These are phyloP conservation scores for Gnomoniopsis smithogilvyi DNA, from an alignment of 2,329 filamentous ascomycete species.

Conservation along the genomic window DNA sequence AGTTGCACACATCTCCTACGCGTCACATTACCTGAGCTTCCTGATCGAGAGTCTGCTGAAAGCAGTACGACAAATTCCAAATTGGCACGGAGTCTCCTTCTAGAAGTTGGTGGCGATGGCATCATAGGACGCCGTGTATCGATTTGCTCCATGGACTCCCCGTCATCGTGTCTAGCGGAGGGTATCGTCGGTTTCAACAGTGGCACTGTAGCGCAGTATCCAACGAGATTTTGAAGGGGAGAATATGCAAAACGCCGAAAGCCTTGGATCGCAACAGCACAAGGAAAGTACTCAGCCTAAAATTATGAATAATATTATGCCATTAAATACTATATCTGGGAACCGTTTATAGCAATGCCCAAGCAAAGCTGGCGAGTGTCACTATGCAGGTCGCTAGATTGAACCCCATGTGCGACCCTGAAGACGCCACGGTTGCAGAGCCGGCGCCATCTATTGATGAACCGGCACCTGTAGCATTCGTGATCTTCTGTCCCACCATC, in stretches of 20 bases:
- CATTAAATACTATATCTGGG: not conserved
- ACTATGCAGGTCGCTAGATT: not conserved
- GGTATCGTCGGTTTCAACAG: constrained; percentile 18
- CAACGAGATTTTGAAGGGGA: no score
- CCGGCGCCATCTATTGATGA: not conserved
- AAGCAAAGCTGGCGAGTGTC: not conserved
- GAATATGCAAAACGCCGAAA: no score
- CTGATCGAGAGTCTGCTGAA: not conserved
- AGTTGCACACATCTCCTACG: constrained; percentile 3
- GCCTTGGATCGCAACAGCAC: not conserved
- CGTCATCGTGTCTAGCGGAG: constrained; percentile 4
- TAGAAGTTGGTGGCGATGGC: constrained; percentile 11
- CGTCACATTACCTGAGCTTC: not conserved
- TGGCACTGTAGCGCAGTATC: not conserved
- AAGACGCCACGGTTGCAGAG: not conserved
- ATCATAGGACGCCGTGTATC: constrained; percentile 17
- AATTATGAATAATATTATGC: not conserved
- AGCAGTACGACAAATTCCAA: not conserved
- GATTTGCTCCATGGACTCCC: not conserved
- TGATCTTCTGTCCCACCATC: not conserved
- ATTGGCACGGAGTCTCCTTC: constrained; percentile 6
- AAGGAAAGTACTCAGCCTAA: not conserved
- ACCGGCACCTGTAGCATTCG: not conserved
- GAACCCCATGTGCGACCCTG: not conserved
- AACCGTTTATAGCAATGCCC: not conserved